A percentile compares a stretch with the other conserved stretches of the same genome.
phyloP scores from a whole-genome alignment of 1,284 basidiomycete species.

The Cystobasidium sp. region DNA sequence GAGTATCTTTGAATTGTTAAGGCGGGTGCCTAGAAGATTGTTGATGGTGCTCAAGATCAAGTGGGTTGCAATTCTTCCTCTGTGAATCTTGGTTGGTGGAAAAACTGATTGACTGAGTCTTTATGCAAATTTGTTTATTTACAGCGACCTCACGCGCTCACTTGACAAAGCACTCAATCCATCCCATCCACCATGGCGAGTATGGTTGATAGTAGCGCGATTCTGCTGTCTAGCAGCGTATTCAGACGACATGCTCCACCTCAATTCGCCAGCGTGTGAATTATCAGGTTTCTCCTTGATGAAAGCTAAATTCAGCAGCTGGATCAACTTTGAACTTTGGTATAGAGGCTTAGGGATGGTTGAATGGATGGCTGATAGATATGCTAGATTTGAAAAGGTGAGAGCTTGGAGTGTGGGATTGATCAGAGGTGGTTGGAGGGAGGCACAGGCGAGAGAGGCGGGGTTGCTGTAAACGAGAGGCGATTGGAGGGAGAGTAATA shows the following conservation, averaged over 20 bases:
- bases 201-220: constrained; percentile 89
- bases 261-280: constrained; percentile 61
- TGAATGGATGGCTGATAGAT: constrained; percentile 38
- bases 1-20: constrained; percentile 80
- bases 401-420: constrained; percentile 30
- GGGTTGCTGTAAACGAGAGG: constrained; percentile 24
- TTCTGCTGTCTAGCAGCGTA: constrained; percentile 86
- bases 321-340: constrained; percentile 50
- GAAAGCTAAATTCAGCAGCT: constrained; percentile 31
- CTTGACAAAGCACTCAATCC: constrained; percentile 63
- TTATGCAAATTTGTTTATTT: too few relatives aligned
- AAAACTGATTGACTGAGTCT: constrained; percentile 55
- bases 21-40: constrained; percentile 69
- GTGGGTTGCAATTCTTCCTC: constrained; percentile 38
- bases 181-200: constrained; percentile 66
- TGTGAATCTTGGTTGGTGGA: constrained; percentile 77
- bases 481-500: too few relatives aligned
- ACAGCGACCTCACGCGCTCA: constrained; percentile 60
- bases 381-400: constrained; percentile 30
- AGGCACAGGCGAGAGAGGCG: constrained; percentile 39
- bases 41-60: constrained; percentile 77
- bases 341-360: constrained; percentile 40
- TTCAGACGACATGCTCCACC: constrained; percentile 68
- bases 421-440: constrained; percentile 30
- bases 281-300: constrained; percentile 37